Evolutionary conservation across 139 green algal species (phyloP).

Genomic region (Chlamydomonas urium): DNA sequence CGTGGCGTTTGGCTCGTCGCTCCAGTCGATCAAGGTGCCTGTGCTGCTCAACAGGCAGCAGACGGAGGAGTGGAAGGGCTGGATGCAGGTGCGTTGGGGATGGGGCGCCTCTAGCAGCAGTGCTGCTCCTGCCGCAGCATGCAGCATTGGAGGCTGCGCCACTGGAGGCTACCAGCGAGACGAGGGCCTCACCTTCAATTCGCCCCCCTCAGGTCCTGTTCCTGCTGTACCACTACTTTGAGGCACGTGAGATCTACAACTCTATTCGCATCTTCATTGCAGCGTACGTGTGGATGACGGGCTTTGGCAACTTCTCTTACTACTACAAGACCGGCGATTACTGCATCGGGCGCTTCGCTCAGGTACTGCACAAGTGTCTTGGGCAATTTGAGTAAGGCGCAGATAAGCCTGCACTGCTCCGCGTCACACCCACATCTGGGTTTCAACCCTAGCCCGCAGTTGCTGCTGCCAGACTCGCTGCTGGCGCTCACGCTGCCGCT

Average conservation of each 20-base stretch:
- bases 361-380: no score
- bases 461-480: no score
- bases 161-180: no score
- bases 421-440: no score
- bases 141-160: no score
- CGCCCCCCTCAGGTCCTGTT: slow-evolving; percentile 73
- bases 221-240: slow-evolving; percentile 95
- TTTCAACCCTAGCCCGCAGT: no score
- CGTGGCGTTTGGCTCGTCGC: slow-evolving; percentile 44
- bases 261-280: slow-evolving; percentile 97
- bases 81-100: slow-evolving; percentile 81
- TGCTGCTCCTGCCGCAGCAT: no score
- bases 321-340: slow-evolving; percentile 72
- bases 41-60: slow-evolving; percentile 87
- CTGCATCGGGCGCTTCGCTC: slow-evolving; percentile 9
- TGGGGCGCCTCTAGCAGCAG: no score
- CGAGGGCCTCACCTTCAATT: no score
- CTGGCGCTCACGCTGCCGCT: no score
- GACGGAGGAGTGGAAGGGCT: slow-evolving; percentile 97
- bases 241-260: slow-evolving; percentile 91
- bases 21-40: slow-evolving; percentile 33
- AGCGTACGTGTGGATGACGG: slow-evolving; percentile 97
- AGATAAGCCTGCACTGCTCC: no score
- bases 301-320: slow-evolving; percentile 95
- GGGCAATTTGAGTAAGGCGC: no score